Base-by-base conservation (phyloP, 2,329 filamentous ascomycete genomes). In the Epicoccum sorghinum region DNA sequence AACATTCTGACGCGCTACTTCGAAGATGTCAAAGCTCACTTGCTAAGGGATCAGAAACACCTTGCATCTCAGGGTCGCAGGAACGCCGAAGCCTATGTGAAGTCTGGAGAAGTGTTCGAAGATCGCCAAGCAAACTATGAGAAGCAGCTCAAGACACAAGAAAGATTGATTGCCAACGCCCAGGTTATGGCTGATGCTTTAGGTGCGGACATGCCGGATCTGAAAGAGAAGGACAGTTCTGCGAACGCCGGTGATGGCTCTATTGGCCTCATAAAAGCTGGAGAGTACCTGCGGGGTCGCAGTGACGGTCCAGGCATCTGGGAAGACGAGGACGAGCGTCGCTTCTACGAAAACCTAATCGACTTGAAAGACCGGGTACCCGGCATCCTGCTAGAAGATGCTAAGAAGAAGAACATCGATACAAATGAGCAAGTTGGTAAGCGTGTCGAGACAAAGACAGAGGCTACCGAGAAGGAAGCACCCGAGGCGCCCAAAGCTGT, bases 81-180 rank as follows among this genome's bases (percentile, higher is more conserved):
- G 64, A 99, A 99, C 76, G 93, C 95, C 0, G 95, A 99, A 75
- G 95, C 93, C 5, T 99, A 99, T 67, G 93, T 99, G 66, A 97
- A 97, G 70, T 98, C 95, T 33, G 95, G 95, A 2, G 95, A 99
- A 71, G 93, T 99, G 4, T 98, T 99, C 61, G 95, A 99, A 72
- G 95, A 99, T 69, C 89, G 95, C 45, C 95, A 99, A 72, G 86
- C 92, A 48, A 98, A 93, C 70, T 96, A 96, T 64, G 96, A 99
- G 73, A 97, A 93, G 74, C 89, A 95, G 64, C 82, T 93, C 52
- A 99, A 98, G 75, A 83, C 89, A 0, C 91, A 98, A 70, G 95
- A 99, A 72, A 92, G 93, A 61, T 83, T 99, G 3, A 82, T 96
- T 24, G 81, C 91, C 22, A 98, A 96, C 73, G 92, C 93, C 0